A percentile compares a stretch with the other conserved stretches of the same genome.
Conservation (phyloP, 768 basidiomycete genomes). For the Pluteus cervinus region DNA sequence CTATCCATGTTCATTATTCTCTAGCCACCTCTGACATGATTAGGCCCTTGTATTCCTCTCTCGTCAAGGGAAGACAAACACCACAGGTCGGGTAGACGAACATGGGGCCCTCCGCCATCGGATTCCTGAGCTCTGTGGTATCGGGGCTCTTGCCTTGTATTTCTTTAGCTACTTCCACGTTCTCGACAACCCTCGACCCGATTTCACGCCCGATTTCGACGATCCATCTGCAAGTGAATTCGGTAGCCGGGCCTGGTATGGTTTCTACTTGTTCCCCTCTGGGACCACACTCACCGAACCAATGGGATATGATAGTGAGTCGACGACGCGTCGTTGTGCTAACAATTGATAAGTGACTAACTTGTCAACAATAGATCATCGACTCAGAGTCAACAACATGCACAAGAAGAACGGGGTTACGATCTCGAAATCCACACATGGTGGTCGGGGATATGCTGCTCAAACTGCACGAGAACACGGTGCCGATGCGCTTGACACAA, state of each 20-base stretch:
- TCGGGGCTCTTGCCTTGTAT: slow-evolving; percentile 19
- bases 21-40: too few relatives aligned
- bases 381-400: slow-evolving; percentile 16
- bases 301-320: slow-evolving; percentile 27
- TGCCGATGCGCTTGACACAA: slow-evolving; percentile 17
- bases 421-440: slow-evolving; percentile 26
- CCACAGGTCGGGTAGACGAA: slow-evolving; percentile 22
- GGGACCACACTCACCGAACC: slow-evolving; percentile 2
- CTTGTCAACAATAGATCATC: slow-evolving; percentile 23
- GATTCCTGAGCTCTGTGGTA: slow-evolving; percentile 20
- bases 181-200: slow-evolving; percentile 9
- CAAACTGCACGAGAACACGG: slow-evolving; percentile 21
- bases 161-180: slow-evolving; percentile 27
- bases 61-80: slow-evolving; percentile 25
- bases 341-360: too few relatives aligned
- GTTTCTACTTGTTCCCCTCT: slow-evolving; percentile 17
- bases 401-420: slow-evolving; percentile 15
- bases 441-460: slow-evolving; percentile 19
- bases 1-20: too few relatives aligned
- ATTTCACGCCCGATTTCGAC: slow-evolving; percentile 22
- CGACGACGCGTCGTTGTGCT: neutral
- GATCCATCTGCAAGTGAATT: slow-evolving; percentile 15
- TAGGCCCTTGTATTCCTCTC: slow-evolving; percentile 23
- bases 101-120: slow-evolving; percentile 22
- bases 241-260: slow-evolving; percentile 23